Conservation (phyloP, 805 yeast species). For the Candida andamanensis region DNA sequence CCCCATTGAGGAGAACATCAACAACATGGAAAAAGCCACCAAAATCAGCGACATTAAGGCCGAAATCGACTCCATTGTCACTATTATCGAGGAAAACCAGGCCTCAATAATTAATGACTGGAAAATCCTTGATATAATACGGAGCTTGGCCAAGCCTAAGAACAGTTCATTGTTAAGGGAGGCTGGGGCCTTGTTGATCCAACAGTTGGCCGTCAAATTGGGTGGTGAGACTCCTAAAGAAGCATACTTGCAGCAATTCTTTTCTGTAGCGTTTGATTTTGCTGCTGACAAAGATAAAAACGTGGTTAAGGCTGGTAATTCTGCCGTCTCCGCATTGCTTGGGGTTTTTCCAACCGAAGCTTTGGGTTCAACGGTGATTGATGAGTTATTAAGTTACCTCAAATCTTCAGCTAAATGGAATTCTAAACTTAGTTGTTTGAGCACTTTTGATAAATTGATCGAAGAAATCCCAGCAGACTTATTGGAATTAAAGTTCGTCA, state of each 20-base stretch:
- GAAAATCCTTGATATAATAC: constrained; percentile 58
- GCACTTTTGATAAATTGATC: constrained; percentile 64
- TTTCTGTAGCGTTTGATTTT: constrained; percentile 62
- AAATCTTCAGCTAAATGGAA: constrained; percentile 90
- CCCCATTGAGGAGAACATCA: constrained; percentile 61
- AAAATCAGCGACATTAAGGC: constrained; percentile 51
- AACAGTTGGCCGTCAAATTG: constrained; percentile 51
- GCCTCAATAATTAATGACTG: constrained; percentile 50
- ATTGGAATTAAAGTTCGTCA: constrained; percentile 73
- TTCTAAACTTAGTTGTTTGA: constrained; percentile 76
- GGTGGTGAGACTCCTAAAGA: constrained; percentile 71
- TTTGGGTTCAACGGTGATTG: constrained; percentile 63
- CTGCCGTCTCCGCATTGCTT: constrained; percentile 65
- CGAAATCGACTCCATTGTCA: constrained; percentile 51
- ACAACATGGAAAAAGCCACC: constrained; percentile 45
- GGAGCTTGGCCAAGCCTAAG: constrained; percentile 68
- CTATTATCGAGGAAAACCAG: constrained; percentile 41
- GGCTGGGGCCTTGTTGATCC: constrained; percentile 61
- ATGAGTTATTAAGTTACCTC: constrained; percentile 57
- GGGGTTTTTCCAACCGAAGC: constrained; percentile 75
- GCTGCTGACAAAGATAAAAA: constrained; percentile 83
- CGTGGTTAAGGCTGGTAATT: constrained; percentile 82
- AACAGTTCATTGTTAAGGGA: constrained; percentile 74
- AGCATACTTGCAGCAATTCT: constrained; percentile 61
- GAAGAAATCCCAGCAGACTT: constrained; percentile 82